These are phyloP conservation scores for Ceratobasidium sp. DNA, from an alignment of 1,284 basidiomycete genomes.

Conservation along the genomic window DNA sequence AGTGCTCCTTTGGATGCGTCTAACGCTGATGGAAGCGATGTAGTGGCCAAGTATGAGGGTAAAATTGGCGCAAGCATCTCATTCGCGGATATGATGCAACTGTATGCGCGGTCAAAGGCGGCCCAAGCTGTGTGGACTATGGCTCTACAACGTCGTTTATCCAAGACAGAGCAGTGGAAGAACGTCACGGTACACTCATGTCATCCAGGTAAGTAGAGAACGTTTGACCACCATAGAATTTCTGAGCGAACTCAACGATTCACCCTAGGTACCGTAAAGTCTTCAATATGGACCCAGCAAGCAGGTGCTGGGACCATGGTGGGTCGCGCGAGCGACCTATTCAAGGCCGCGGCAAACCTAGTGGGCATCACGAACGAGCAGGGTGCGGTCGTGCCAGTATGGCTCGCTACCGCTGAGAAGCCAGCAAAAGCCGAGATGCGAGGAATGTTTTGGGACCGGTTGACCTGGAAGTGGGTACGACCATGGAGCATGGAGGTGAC, in stretches of 20 bases:
- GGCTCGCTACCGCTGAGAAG: constrained; percentile 34
- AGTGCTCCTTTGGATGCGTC: constrained; percentile 33
- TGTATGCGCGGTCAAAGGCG: constrained; percentile 45
- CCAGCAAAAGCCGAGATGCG: constrained; percentile 33
- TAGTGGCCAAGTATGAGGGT: neutral
- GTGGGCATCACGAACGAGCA: constrained; percentile 46
- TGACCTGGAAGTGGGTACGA: constrained; percentile 43
- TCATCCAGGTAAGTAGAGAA: constrained; percentile 45
- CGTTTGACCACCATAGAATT: neutral
- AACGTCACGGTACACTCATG: constrained; percentile 41
- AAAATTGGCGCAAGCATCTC: neutral
- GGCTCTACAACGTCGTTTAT: constrained; percentile 34
- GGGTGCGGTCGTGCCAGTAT: constrained; percentile 45
- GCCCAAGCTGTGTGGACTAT: constrained; percentile 43
- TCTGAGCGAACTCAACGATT: neutral
- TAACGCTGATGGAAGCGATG: constrained; percentile 30
- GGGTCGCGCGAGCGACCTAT: neutral
- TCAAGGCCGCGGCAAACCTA: neutral
- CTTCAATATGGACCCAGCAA: constrained; percentile 27
- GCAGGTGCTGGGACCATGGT: neutral
- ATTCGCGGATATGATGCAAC: constrained; percentile 25
- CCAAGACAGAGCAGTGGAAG: constrained; percentile 26
- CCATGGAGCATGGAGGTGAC: constrained; percentile 24
- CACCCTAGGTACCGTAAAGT: constrained; percentile 26
- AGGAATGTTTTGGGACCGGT: constrained; percentile 47